Evolutionary conservation across 2,329 filamentous ascomycete genomes (phyloP), one percentile per base, ranked within the genome.

Genomic region (Huntiella abstrusa): DNA sequence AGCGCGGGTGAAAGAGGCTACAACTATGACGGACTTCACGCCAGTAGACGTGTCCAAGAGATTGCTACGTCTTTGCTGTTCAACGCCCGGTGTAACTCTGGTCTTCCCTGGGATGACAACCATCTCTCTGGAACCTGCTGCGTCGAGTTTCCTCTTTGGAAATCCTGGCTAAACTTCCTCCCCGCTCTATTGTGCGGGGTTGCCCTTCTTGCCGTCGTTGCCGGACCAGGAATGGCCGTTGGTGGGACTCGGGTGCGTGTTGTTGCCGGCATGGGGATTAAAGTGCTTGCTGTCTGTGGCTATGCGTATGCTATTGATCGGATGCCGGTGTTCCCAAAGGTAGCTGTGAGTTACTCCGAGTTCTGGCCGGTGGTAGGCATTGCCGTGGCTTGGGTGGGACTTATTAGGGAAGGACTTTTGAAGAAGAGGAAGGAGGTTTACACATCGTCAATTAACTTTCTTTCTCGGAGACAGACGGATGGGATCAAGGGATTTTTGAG

Each of bases 401-500:
- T 43, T 11, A 11, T 33, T 8, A 13, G 17, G 34, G 41, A 10
- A 4, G 32, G 13, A 10, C 13, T 33, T 4, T 41, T 43, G 13
- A 39, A 34, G 15, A 10, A 56, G 54, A 37, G 49, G 47, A 22
- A 40, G 4, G 53, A 54, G 16, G 52, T 54, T 4, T 51, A 56
- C 6, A 28, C 22, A 10, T 28, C 22, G 6, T 28, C 22, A 4
- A 10, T 28, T 28, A 28, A 28, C 22, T 57, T 48, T 38, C 58
- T 78, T 4, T 64, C 68, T 1, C 64, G 74, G 43, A 62, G 68
- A 40, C 71, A 78, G 52, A 72, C 70, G 0, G 67, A 78, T 51
- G 77, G 80, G 55, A 77, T 74, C 67, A 80, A 78, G 59, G 77
- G 77, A 2, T 70, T 73, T 64, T 75, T 80, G 70, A 74, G 78